Conservation (phyloP, 2,329 filamentous ascomycete species). For the Biscogniauxia sp. region DNA sequence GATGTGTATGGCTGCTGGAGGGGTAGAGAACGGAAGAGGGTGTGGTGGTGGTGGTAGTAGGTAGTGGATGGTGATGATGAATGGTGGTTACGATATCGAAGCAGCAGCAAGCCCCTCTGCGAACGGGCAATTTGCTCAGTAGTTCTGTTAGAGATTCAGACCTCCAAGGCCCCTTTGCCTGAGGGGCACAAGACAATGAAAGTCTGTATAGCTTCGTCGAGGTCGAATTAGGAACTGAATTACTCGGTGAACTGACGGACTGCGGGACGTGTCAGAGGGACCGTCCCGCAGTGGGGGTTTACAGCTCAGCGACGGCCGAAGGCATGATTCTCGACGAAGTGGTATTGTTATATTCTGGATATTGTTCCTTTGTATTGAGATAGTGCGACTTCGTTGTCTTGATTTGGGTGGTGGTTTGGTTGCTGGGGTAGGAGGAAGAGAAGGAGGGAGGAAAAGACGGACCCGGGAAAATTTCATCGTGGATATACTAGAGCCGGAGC, state of each 20-base stretch:
- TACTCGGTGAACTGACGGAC: conserved; percentile 84
- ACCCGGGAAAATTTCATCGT: conserved; percentile 28
- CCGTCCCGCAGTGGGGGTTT: conserved; percentile 79
- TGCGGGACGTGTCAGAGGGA: conserved; percentile 63
- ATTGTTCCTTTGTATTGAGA: conserved; percentile 30
- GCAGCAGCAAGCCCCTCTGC: conserved; percentile 14
- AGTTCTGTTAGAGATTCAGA: conserved; percentile 33
- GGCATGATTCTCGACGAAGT: conserved; percentile 74
- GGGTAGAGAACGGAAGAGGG: not conserved
- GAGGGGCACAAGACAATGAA: conserved; percentile 42
- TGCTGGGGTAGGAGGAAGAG: conserved; percentile 34
- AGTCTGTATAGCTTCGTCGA: conserved; percentile 67
- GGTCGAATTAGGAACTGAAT: conserved; percentile 56
- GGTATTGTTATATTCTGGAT: conserved; percentile 31
- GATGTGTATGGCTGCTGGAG: not conserved
- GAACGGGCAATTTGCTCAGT: conserved; percentile 24
- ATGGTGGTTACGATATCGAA: conserved; percentile 13
- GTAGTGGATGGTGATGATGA: conserved; percentile 1
- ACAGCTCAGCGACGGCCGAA: conserved; percentile 86
- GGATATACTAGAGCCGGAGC: conserved; percentile 20
- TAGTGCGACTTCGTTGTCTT: conserved; percentile 68
- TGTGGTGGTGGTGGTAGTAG: too few relatives aligned
- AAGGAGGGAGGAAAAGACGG: conserved; percentile 26
- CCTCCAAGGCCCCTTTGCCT: conserved; percentile 25
- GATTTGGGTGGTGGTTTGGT: conserved; percentile 34